phyloP scores from a whole-genome alignment of 805 yeast genomes.

The Zygosaccharomyces bailii region DNA sequence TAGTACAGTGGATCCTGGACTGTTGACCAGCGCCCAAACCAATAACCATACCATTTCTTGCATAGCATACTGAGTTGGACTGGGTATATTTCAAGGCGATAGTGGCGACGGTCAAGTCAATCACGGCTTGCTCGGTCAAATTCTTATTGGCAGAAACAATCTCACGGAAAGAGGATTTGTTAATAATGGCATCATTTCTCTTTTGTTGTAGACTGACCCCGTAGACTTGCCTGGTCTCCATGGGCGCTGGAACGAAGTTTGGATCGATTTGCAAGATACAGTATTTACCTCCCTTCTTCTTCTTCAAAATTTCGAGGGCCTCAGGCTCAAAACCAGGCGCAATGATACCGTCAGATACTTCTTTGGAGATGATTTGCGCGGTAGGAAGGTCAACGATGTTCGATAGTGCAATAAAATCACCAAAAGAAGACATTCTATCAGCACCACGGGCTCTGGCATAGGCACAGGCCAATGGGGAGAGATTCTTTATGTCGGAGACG shows the following conservation, averaged over 20 bases:
- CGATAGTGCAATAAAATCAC: slow-evolving; percentile 96
- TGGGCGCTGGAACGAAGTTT: slow-evolving; percentile 72
- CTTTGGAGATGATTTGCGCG: slow-evolving; percentile 94
- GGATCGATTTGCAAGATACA: slow-evolving; percentile 96
- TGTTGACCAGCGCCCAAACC: slow-evolving; percentile 99
- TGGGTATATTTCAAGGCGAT: slow-evolving; percentile 97
- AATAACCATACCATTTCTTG: slow-evolving; percentile 98
- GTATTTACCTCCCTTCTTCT: slow-evolving; percentile 97
- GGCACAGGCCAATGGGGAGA: slow-evolving; percentile 95
- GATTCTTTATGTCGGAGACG: slow-evolving; percentile 88
- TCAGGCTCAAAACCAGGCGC: slow-evolving; percentile 96
- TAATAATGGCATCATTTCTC: slow-evolving; percentile 96
- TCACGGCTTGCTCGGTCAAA: slow-evolving; percentile 85
- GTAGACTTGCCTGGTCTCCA: slow-evolving; percentile 92
- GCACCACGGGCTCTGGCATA: slow-evolving; percentile 99
- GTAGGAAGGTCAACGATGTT: slow-evolving; percentile 95
- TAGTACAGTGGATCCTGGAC: slow-evolving; percentile 97
- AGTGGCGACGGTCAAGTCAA: slow-evolving; percentile 95
- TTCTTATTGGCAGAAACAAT: slow-evolving; percentile 82
- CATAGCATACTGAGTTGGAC: slow-evolving; percentile 97
- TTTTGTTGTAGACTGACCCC: slow-evolving; percentile 95
- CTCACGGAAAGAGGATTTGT: slow-evolving; percentile 85
- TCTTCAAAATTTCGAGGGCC: slow-evolving; percentile 81
- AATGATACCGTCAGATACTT: slow-evolving; percentile 97
- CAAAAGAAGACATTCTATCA: slow-evolving; percentile 98